A percentile compares a stretch with the other conserved stretches of the same genome.
phyloP scores from a whole-genome alignment of 495 filamentous ascomycete genomes.

The Halenospora varia region DNA sequence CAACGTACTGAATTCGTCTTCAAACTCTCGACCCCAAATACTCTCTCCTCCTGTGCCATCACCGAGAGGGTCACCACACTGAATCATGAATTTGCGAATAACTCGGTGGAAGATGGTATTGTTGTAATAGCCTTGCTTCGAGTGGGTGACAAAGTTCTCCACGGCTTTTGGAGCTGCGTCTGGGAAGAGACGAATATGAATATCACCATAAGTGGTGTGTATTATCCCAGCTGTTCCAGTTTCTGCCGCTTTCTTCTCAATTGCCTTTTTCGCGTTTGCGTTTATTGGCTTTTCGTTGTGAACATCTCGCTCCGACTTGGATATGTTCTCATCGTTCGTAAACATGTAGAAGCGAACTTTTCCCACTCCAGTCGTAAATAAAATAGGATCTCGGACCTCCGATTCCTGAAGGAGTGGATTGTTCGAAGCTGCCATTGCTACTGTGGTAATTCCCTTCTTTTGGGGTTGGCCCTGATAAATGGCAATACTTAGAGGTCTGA shows the following conservation, averaged over 20 bases:
- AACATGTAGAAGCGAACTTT: conserved; percentile 99
- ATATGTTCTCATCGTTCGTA: conserved; percentile 80
- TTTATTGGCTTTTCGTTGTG: conserved; percentile 88
- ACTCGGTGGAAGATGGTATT: conserved; percentile 96
- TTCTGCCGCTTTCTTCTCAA: conserved; percentile 58
- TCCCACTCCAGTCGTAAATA: conserved; percentile 75
- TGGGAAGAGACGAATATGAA: conserved; percentile 90
- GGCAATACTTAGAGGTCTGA: conserved; percentile 75
- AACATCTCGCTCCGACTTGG: conserved; percentile 82
- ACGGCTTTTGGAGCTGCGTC: conserved; percentile 90
- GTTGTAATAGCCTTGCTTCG: conserved; percentile 89
- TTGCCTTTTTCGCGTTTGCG: conserved; percentile 41
- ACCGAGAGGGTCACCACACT: conserved; percentile 87
- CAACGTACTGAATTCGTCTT: conserved; percentile 87
- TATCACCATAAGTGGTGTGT: conserved; percentile 93
- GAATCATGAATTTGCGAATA: conserved; percentile 98
- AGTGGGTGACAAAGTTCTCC: conserved; percentile 97
- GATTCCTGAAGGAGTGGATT: conserved; percentile 94
- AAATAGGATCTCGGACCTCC: conserved; percentile 85
- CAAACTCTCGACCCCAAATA: conserved; percentile 96
- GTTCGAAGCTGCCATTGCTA: conserved; percentile 94
- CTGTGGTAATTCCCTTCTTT: conserved; percentile 84
- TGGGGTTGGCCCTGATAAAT: conserved; percentile 96
- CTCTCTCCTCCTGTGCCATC: conserved; percentile 95
- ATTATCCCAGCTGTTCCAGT: conserved; percentile 76